phyloP scores from a whole-genome alignment of 805 yeast genomes.

The Starmerella vaccinii region DNA sequence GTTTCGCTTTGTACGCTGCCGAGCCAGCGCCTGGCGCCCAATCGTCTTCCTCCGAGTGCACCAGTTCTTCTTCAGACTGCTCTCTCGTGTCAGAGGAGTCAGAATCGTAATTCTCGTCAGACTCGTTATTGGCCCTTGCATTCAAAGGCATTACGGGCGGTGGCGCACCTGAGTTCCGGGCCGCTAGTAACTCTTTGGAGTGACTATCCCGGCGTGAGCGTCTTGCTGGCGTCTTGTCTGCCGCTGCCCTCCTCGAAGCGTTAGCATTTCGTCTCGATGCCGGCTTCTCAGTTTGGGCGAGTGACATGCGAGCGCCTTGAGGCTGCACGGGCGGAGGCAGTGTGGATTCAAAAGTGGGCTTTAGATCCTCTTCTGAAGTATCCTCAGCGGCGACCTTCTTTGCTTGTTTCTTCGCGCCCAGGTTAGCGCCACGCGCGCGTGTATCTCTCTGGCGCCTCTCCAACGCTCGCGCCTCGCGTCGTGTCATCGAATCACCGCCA shows the following conservation, averaged over 20 bases:
- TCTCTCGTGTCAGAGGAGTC: background rate
- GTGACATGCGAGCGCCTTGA: background rate
- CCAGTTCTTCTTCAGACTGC: background rate
- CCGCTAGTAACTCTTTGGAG: background rate
- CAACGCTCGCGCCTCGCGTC: background rate
- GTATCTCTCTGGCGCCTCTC: background rate
- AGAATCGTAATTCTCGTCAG: background rate
- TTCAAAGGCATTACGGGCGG: constrained; percentile 14
- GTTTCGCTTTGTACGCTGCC: background rate
- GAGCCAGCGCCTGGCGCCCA: background rate
- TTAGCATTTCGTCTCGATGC: too few species aligned
- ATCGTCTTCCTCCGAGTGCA: background rate
- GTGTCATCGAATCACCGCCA: background rate
- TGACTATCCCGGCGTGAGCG: background rate
- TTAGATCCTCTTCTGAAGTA: background rate
- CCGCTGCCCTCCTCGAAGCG: background rate
- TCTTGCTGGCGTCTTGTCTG: background rate
- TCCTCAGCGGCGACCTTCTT: background rate
- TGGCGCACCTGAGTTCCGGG: constrained; percentile 6
- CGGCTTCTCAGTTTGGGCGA: too few species aligned
- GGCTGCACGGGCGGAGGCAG: background rate
- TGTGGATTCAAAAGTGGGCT: background rate
- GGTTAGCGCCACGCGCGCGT: background rate
- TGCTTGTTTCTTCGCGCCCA: background rate
- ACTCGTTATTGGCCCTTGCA: background rate